Evolutionary conservation across 257 asterid species (phyloP).

Genomic region (Echites panduratus): DNA sequence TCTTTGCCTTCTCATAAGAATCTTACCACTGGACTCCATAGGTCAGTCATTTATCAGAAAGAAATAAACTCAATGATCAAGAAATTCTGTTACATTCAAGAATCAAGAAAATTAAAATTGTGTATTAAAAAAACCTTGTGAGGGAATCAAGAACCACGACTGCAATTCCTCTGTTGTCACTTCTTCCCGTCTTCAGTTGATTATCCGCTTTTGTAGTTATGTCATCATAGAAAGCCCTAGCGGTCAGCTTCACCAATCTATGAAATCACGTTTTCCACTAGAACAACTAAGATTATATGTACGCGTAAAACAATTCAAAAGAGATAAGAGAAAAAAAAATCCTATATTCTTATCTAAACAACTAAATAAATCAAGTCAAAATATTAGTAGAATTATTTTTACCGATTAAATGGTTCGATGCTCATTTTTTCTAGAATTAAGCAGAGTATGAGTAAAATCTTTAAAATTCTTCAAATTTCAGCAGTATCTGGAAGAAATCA

Average conservation of each 20-base stretch:
- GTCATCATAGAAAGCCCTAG: slow-evolving; percentile 92
- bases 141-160: slow-evolving; percentile 95
- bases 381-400: neutral
- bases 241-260: slow-evolving; percentile 85
- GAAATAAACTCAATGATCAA: neutral
- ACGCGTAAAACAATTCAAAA: no score
- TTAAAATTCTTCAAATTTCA: neutral
- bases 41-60: neutral
- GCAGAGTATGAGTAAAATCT: neutral
- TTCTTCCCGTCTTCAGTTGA: slow-evolving; percentile 75
- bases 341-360: neutral
- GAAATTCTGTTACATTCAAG: neutral
- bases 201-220: slow-evolving; percentile 79
- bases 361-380: neutral
- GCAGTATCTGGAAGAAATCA: neutral
- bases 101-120: neutral
- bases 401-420: slow-evolving; percentile 8
- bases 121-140: slow-evolving; percentile 44
- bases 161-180: slow-evolving; percentile 89
- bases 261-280: slow-evolving; percentile 11
- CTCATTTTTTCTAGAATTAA: neutral
- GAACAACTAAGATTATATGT: neutral
- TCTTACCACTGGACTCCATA: neutral
- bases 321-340: neutral
- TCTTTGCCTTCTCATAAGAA: neutral